A percentile compares a stretch with the other conserved stretches of the same genome.
These are phyloP conservation scores for Plantago lanceolata DNA, from an alignment of 305 asterid genomes.

Conservation along the genomic window DNA sequence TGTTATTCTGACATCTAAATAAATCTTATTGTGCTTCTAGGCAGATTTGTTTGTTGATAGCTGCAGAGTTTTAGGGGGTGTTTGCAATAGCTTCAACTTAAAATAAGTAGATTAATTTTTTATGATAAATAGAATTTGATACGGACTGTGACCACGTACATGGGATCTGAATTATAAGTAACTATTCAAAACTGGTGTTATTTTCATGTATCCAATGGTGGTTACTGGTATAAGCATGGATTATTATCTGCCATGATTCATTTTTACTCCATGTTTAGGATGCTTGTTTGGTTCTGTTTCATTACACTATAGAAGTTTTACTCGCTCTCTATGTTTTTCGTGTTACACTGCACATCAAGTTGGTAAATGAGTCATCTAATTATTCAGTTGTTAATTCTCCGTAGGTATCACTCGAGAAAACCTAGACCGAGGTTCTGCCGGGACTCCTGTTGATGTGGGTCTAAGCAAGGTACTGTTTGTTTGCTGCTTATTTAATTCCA, in stretches of 20 bases:
- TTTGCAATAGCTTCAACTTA: too few species aligned
- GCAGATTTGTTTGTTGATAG: neutral
- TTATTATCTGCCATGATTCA: neutral
- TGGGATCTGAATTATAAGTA: neutral
- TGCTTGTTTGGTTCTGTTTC: neutral
- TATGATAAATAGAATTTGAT: too few species aligned
- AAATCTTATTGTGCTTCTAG: neutral
- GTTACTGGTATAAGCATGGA: neutral
- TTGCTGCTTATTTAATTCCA: conserved; percentile 20
- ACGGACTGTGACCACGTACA: too few species aligned
- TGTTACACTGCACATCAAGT: neutral
- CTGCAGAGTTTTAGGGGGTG: neutral
- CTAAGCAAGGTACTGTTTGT: conserved; percentile 64
- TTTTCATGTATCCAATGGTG: neutral
- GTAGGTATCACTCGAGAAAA: conserved; percentile 67
- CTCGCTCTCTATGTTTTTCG: neutral
- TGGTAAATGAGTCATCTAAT: neutral
- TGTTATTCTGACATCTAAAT: too few species aligned
- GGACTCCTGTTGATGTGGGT: conserved; percentile 90
- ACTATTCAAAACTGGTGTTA: neutral
- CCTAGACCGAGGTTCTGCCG: conserved; percentile 36
- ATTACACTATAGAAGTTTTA: neutral
- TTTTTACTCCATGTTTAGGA: neutral
- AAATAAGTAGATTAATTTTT: too few species aligned
- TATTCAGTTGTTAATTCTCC: conserved; percentile 18